Evolutionary conservation across 2,329 filamentous ascomycete species (phyloP).

Genomic region (Phaeosphaeriaceae sp.): DNA sequence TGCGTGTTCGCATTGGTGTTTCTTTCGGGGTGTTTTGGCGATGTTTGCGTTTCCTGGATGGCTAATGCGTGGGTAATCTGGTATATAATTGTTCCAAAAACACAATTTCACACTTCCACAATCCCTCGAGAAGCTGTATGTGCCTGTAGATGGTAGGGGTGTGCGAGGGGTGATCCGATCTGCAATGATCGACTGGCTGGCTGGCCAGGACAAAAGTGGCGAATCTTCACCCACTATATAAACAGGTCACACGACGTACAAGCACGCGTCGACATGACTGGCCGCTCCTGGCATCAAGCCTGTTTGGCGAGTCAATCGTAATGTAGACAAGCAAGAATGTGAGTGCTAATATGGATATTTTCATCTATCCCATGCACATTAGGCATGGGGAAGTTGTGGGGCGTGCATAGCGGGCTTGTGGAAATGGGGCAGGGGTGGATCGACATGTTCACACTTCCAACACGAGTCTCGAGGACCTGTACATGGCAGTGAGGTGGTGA

Average conservation of each 20-base stretch:
- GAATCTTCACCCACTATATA: not conserved
- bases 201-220: not conserved
- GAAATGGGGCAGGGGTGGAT: not conserved
- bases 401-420: not conserved
- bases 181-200: not conserved
- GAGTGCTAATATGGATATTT: conserved; percentile 9
- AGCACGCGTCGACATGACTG: not conserved
- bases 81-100: not conserved
- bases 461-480: no score
- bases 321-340: not conserved
- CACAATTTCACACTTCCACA: not conserved
- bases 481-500: no score
- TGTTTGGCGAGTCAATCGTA: not conserved
- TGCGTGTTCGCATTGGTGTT: not conserved
- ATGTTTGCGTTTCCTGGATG: not conserved
- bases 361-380: conserved; percentile 7
- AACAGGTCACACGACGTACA: conserved; percentile 3
- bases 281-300: not conserved
- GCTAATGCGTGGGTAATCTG: no score
- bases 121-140: no score
- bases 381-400: not conserved
- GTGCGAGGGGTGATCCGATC: not conserved
- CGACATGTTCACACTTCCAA: no score
- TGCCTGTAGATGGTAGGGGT: no score
- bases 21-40: not conserved